Evolutionary conservation across 371 early-diverging fungal genomes (phyloP), one percentile per base, ranked within the genome.

Genomic region (Chytridiales sp.): DNA sequence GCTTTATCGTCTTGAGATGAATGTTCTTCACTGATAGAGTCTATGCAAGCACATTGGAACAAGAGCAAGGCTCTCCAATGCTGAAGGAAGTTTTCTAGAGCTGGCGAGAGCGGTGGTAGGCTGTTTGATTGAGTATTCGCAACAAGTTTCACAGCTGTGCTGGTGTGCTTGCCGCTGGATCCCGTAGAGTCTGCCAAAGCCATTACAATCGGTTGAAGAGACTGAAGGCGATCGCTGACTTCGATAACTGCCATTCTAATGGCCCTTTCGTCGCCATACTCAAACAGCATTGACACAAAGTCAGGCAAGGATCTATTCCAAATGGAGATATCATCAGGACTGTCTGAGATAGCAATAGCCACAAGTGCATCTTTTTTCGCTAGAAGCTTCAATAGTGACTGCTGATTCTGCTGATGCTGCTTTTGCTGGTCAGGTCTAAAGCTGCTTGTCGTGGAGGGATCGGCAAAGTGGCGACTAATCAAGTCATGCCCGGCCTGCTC

Each of bases 221-320:
- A 78, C 47, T 85, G 62, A 19, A 91, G 48, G 9, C 89, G 75
- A 13, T 67, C 67, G 44, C 84, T 85, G 6, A 87, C 78, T 22
- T 80, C 82, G 9, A 75, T 74, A 44, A 87, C 73, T 58, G 85
- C 84, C 13, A 84, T 67, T 8, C 82, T 79, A 11, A 87, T 78
- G 0, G 84, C 73, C 3, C 67, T 70, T 0, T 87, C 86, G 48
- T 83, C 86, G n/a, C 63, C 74, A 43, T 74, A 66, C 29, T 84
- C 75, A n/a, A n/a, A n/a, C n/a, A n/a, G 47, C 74, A 77, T 50
- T 85, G 85, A 38, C n/a, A 85, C 71, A 3, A 93, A 65, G 32
- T 81, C 77, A 1, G 90, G 87, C 38, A 87, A 85, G 43, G 86
- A 86, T 17, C 74, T 62, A 40, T 52, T 50, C 79, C 78, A 78